Evolutionary conservation across 257 asterid genomes (phyloP).

Genomic region (Lantana camara): DNA sequence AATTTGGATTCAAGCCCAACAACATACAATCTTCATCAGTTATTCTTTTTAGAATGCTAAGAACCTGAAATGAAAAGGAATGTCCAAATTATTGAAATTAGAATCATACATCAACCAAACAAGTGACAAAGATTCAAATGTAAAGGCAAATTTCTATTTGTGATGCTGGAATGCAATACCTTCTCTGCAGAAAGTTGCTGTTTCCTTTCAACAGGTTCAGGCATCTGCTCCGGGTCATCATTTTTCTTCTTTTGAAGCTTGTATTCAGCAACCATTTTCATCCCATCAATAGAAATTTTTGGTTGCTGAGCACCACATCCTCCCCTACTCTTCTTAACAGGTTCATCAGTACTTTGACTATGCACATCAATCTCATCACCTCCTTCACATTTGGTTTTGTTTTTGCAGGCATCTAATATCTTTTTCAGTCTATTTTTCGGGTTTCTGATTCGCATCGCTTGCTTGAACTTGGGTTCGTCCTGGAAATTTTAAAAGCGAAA

Average conservation of each 20-base stretch:
- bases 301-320: conserved; percentile 99
- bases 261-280: conserved; percentile 98
- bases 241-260: conserved; percentile 71
- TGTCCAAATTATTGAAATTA: conserved; percentile 3
- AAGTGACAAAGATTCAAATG: not conserved
- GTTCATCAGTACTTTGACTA: conserved; percentile 77
- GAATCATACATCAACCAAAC: conserved; percentile 17
- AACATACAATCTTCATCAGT: conserved; percentile 85
- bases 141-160: not conserved
- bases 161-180: conserved; percentile 40
- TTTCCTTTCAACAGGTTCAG: conserved; percentile 93
- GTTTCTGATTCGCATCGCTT: conserved; percentile 78
- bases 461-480: conserved; percentile 88
- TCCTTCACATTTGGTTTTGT: conserved; percentile 86
- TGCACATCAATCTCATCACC: conserved; percentile 88
- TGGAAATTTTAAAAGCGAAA: conserved; percentile 22
- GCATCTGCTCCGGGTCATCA: conserved; percentile 92
- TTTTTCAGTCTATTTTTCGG: conserved; percentile 81
- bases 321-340: conserved; percentile 74
- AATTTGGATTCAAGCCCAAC: conserved; percentile 87
- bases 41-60: conserved; percentile 84
- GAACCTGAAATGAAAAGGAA: conserved; percentile 60
- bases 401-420: conserved; percentile 87
- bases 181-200: conserved; percentile 90
- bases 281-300: conserved; percentile 89